A percentile compares a stretch with the other conserved stretches of the same genome.
phyloP scores from a whole-genome alignment of 768 basidiomycete species.

The Lactarius sp. region DNA sequence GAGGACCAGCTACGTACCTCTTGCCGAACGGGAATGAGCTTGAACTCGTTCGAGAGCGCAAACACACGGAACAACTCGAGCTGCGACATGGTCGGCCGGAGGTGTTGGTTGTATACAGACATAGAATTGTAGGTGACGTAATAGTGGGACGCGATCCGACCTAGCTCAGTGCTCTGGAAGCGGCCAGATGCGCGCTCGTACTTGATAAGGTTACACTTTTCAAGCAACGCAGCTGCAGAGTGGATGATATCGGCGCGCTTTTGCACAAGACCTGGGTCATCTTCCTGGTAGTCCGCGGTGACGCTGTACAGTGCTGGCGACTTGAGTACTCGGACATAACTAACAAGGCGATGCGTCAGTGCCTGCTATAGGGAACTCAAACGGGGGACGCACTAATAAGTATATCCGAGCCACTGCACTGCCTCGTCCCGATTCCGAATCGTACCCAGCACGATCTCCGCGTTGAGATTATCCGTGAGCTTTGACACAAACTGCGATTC shows the following conservation, averaged over 20 bases:
- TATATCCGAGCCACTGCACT: conserved; percentile 95
- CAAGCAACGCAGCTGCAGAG: conserved; percentile 86
- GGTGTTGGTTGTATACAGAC: conserved; percentile 93
- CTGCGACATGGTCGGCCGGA: conserved; percentile 79
- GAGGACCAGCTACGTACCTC: conserved; percentile 36
- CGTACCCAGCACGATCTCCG: conserved; percentile 93
- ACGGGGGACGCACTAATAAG: conserved; percentile 50
- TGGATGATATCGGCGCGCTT: conserved; percentile 94
- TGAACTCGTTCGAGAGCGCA: conserved; percentile 94
- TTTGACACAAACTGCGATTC: conserved; percentile 92
- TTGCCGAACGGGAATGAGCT: conserved; percentile 80
- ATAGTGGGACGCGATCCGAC: conserved; percentile 91
- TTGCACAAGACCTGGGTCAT: conserved; percentile 76
- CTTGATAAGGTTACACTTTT: conserved; percentile 91
- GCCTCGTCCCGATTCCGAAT: conserved; percentile 95
- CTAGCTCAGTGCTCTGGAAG: conserved; percentile 91
- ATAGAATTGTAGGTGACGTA: conserved; percentile 95
- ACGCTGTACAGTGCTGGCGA: conserved; percentile 85
- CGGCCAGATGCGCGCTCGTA: conserved; percentile 86
- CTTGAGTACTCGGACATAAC: conserved; percentile 93
- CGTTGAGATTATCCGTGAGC: conserved; percentile 93
- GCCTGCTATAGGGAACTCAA: conserved; percentile 10
- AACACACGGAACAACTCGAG: conserved; percentile 95
- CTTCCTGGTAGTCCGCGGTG: conserved; percentile 85
- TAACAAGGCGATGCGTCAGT: conserved; percentile 33